Evolutionary conservation across 2,329 filamentous ascomycete genomes (phyloP).

Genomic region (Pezicula neosporulosa): DNA sequence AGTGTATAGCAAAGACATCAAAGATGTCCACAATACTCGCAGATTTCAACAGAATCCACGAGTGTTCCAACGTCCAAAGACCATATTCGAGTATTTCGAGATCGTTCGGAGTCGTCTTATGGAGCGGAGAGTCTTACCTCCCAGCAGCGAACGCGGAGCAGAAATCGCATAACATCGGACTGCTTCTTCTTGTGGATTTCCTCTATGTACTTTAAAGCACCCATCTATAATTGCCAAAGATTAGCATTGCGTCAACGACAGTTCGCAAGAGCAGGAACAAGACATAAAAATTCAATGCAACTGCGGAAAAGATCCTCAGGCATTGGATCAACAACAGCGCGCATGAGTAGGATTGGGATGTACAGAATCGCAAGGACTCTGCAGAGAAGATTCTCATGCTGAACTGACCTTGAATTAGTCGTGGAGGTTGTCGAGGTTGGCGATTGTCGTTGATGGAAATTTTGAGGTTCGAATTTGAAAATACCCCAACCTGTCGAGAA

Average conservation of each 20-base stretch:
- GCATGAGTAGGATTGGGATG: not conserved
- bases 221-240: constrained; percentile 46
- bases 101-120: constrained; percentile 29
- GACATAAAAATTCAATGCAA: no score
- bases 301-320: no score
- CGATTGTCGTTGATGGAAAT: no score
- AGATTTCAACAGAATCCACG: constrained; percentile 15
- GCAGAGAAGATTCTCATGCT: no score
- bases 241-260: not conserved
- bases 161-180: constrained; percentile 99
- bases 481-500: no score
- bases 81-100: constrained; percentile 28
- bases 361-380: no score
- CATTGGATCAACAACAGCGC: not conserved
- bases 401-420: no score
- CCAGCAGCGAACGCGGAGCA: constrained; percentile 99
- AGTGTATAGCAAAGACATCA: constrained; percentile 80
- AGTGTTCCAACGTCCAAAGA: constrained; percentile 25
- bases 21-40: constrained; percentile 27
- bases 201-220: constrained; percentile 99
- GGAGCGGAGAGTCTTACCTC: constrained; percentile 69
- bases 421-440: no score
- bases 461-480: no score
- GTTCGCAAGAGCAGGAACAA: no score
- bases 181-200: constrained; percentile 99